These are phyloP conservation scores for Murraya koenigii DNA, from an alignment of 345 rosid species.

Conservation along the genomic window DNA sequence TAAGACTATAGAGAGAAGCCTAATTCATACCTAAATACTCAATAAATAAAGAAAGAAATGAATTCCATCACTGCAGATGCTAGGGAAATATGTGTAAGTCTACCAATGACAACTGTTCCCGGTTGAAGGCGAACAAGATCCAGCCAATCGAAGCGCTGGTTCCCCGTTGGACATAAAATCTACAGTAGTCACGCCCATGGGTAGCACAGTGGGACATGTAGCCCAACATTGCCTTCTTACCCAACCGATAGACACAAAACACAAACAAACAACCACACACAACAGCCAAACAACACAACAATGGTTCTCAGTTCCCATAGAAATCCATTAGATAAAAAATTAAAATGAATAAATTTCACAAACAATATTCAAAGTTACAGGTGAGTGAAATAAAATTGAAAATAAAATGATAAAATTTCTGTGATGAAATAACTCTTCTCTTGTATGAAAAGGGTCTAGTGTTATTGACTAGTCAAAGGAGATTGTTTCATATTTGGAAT, in stretches of 20 bases:
- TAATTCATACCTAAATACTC: constrained; percentile 24
- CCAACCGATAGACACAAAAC: constrained; percentile 25
- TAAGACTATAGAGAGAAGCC: constrained; percentile 21
- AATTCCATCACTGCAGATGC: constrained; percentile 28
- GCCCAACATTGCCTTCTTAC: constrained; percentile 37
- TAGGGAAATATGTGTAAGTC: constrained; percentile 25
- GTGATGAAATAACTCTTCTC: not conserved
- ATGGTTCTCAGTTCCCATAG: constrained; percentile 25
- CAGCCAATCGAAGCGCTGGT: constrained; percentile 21
- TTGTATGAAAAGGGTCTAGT: not conserved
- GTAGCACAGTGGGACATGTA: constrained; percentile 27
- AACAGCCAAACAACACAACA: constrained; percentile 30
- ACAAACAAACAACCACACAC: constrained; percentile 31
- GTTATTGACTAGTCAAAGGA: not conserved
- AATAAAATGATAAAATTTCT: not conserved
- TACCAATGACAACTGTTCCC: constrained; percentile 28
- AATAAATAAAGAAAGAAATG: constrained; percentile 19
- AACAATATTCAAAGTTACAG: not conserved
- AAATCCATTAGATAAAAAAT: constrained; percentile 21
- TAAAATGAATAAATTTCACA: constrained; percentile 4
- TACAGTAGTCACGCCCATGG: constrained; percentile 21
- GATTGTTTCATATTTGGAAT: not conserved
- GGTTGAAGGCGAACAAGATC: constrained; percentile 26
- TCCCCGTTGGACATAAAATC: constrained; percentile 25
- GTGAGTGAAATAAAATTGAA: not conserved